These are phyloP conservation scores for Solanum corneliomulleri DNA, from an alignment of 257 asterid genomes.

Conservation along the genomic window DNA sequence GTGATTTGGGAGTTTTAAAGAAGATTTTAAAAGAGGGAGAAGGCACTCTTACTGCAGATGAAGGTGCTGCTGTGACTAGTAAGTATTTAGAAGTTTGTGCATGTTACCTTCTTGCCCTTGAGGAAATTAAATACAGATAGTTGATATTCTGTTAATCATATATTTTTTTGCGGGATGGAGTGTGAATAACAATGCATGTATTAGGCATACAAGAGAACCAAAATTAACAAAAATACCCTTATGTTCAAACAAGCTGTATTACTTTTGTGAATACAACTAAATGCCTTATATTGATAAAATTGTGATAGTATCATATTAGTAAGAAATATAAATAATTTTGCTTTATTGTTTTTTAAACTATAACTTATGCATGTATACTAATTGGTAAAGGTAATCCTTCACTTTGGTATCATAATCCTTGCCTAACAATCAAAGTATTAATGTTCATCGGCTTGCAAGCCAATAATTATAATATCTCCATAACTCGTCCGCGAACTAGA, in stretches of 20 bases:
- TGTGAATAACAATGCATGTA: neutral
- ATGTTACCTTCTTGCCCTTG: neutral
- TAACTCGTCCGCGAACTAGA: neutral
- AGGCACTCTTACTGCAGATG: slow-evolving; percentile 45
- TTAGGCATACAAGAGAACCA: neutral
- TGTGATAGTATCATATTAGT: neutral
- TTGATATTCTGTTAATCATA: neutral
- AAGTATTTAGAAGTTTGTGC: slow-evolving; percentile 15
- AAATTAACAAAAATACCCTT: neutral
- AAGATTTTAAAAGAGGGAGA: slow-evolving; percentile 59
- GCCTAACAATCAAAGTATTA: neutral
- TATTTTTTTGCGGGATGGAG: neutral
- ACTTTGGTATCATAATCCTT: neutral
- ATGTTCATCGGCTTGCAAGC: neutral
- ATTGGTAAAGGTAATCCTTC: neutral
- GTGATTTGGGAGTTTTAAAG: slow-evolving; percentile 49
- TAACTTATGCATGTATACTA: neutral
- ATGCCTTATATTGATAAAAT: neutral
- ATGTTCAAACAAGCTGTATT: neutral
- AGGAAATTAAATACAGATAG: neutral
- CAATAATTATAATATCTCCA: neutral
- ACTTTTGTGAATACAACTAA: neutral
- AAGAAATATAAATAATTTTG: neutral
- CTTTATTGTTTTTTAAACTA: neutral
- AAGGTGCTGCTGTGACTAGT: slow-evolving; percentile 59